Base-by-base conservation (phyloP, 1,284 basidiomycete species). In the Tylopilus orsonianus region DNA sequence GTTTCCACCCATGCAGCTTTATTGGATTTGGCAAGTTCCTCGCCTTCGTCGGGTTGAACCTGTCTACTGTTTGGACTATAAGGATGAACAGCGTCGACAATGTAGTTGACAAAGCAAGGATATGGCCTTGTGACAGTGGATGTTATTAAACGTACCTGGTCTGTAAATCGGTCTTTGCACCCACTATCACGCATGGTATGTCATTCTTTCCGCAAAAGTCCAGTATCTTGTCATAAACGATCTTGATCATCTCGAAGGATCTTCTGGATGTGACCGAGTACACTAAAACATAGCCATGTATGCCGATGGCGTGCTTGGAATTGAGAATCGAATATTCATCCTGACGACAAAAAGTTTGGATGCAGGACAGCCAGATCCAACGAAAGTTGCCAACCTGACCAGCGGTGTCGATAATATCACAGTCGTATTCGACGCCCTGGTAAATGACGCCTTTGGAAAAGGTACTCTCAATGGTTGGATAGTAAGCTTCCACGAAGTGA, bases 381-480 rank as follows among this genome's bases (percentile, higher is more conserved):
- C 7, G 9, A 32, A 26, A 35, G 45, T 16, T 19, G 48, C 64
- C 10, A 43, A 66, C 87, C 81, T 99, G 94, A 41, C 97, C 97
- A 47, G 97, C 97, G 52, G 95, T 97, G 72, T 99, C 97, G 65
- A 99, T 93, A 74, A 99, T 97, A 74, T 98, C 94, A 74, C 93
- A 93, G 57, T 93, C 84, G 65, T 92, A 98, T 57, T 94, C 87
- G 37, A 81, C 76, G 46, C 92, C 92, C 53, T 90, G 88, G 75
- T 88, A 84, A 56, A 80, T 81, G 70, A 98, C 81, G 40, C 77
- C 80, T 78, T 97, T 97, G 56, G 84, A 79, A 67, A 91, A 91
- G 37, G 89, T 92, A 59, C 79, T 83, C 71, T 97, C 95, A 67
- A 97, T 97, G 53, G 95, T 97, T 18, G 95, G 95, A 70, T 93